These are phyloP conservation scores for Ascochyta pisi DNA, from an alignment of 2,329 filamentous ascomycete genomes.

Conservation along the genomic window DNA sequence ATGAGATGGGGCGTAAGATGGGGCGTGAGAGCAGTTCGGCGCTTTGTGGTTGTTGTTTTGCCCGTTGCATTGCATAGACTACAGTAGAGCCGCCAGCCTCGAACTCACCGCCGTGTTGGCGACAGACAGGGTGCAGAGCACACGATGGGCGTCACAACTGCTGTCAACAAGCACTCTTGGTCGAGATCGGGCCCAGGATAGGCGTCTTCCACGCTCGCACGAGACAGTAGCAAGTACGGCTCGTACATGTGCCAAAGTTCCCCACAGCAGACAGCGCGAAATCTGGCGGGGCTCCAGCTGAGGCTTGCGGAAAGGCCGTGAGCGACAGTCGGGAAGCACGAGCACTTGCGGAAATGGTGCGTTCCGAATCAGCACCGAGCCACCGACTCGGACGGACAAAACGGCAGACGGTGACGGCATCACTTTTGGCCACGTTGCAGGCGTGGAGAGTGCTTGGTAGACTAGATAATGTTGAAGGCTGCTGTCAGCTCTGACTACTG, in stretches of 20 bases:
- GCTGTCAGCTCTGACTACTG: slow-evolving; percentile 1
- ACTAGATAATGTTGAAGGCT: slow-evolving; percentile 1
- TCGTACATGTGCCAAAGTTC: background rate
- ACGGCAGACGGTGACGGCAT: slow-evolving; percentile 34
- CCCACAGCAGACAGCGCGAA: slow-evolving; percentile 5
- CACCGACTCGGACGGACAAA: background rate
- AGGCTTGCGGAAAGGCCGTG: background rate
- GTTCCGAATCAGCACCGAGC: slow-evolving; percentile 16
- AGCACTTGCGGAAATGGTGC: slow-evolving; percentile 21
- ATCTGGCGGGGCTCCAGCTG: slow-evolving; percentile 5
- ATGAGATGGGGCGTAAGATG: background rate
- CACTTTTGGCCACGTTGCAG: slow-evolving; percentile 26
- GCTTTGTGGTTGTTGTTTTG: too few species aligned
- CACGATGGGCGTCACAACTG: too few species aligned
- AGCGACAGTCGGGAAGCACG: background rate
- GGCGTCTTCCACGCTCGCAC: background rate
- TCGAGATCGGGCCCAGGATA: background rate
- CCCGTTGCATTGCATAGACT: too few species aligned
- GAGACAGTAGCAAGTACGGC: too few species aligned
- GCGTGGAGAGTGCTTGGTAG: background rate
- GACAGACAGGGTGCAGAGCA: background rate
- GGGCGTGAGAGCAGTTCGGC: background rate
- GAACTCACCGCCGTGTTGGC: slow-evolving; percentile 1
- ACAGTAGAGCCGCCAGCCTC: background rate
- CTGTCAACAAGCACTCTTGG: background rate